A percentile compares a stretch with the other conserved stretches of the same genome.
phyloP scores from a whole-genome alignment of 2,329 filamentous ascomycete genomes.

The Remersonia thermophila region DNA sequence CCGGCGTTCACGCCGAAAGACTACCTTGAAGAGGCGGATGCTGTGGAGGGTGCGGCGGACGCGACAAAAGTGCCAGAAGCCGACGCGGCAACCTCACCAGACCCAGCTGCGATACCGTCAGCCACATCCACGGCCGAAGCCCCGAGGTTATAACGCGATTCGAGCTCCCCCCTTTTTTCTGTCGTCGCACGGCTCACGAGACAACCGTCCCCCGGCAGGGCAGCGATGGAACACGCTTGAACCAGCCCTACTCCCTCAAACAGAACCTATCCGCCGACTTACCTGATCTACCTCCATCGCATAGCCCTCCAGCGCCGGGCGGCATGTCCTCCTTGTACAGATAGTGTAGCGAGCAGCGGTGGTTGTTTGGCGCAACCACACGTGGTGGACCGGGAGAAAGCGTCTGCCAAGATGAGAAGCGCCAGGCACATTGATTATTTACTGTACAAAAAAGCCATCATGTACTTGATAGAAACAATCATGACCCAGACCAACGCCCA shows the following conservation, averaged over 20 bases:
- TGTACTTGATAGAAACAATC: too few relatives aligned
- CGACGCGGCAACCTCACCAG: conserved; percentile 1
- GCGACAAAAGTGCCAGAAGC: conserved; percentile 3
- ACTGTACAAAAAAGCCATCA: neutral
- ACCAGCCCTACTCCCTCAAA: too few relatives aligned
- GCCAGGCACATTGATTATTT: too few relatives aligned
- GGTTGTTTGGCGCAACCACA: too few relatives aligned
- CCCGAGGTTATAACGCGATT: conserved; percentile 11
- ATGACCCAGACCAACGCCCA: too few relatives aligned
- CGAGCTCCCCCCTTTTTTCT: neutral
- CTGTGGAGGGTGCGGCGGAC: conserved; percentile 19
- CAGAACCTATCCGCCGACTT: too few relatives aligned
- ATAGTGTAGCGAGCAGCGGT: conserved; percentile 10
- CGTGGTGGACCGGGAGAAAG: too few relatives aligned
- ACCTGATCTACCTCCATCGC: too few relatives aligned
- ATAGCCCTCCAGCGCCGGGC: too few relatives aligned
- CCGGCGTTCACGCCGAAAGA: conserved; percentile 37
- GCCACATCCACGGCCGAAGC: conserved; percentile 8
- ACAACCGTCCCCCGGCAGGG: too few relatives aligned
- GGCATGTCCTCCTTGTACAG: conserved; percentile 7
- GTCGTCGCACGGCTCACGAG: too few relatives aligned
- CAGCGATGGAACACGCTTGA: neutral
- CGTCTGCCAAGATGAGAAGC: conserved; percentile 5
- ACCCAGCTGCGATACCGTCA: conserved; percentile 12
- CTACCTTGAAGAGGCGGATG: conserved; percentile 21